These are phyloP conservation scores for Camelina neglecta DNA, from an alignment of 345 rosid genomes.

Conservation along the genomic window DNA sequence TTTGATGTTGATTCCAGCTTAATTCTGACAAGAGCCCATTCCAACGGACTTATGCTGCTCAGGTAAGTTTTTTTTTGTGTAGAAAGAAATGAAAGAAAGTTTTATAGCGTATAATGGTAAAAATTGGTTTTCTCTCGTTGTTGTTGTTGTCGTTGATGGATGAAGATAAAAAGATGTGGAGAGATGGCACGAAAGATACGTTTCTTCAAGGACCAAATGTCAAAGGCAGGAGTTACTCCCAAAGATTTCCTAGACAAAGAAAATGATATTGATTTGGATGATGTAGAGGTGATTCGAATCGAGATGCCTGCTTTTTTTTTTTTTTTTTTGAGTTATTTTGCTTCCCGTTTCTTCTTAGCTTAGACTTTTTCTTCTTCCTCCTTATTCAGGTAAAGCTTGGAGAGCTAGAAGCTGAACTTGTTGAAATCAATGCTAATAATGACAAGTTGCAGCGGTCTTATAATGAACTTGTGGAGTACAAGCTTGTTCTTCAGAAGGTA, in stretches of 20 bases:
- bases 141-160: conserved; percentile 14
- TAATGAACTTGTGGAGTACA: conserved; percentile 92
- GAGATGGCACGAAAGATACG: conserved; percentile 96
- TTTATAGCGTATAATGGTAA: background rate
- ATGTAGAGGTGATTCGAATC: conserved; percentile 65
- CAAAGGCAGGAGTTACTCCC: conserved; percentile 74
- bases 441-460: conserved; percentile 79
- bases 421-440: conserved; percentile 89
- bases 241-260: conserved; percentile 51
- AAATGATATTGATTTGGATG: conserved; percentile 80
- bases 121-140: background rate
- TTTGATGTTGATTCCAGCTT: conserved; percentile 61
- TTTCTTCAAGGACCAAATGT: conserved; percentile 86
- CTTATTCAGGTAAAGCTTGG: conserved; percentile 69
- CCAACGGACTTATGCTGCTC: conserved; percentile 94
- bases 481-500: conserved; percentile 89
- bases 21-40: conserved; percentile 92
- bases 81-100: background rate
- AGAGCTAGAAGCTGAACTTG: conserved; percentile 85
- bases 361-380: conserved; percentile 32
- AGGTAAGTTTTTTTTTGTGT: conserved; percentile 49
- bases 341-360: conserved; percentile 23
- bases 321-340: background rate
- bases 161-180: conserved; percentile 88
- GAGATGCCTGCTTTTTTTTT: background rate